Percentiles rank a stretch among this genome's conserved stretches.
Conservation (phyloP, 2,329 filamentous ascomycete genomes). For the Venturia aucupariae region DNA sequence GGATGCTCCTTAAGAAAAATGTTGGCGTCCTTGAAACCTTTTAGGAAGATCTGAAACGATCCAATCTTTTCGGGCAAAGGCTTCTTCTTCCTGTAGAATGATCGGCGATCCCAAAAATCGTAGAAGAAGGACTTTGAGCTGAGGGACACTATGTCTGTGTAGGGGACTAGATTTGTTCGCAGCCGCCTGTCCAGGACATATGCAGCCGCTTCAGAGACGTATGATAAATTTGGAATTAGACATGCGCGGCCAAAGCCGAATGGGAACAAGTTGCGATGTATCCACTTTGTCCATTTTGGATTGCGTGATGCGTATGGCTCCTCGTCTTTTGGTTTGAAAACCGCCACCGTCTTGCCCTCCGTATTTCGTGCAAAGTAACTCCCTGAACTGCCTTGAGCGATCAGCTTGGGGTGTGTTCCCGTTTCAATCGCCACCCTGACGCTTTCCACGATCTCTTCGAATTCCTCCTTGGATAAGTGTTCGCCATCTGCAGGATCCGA, state of each 20-base stretch:
- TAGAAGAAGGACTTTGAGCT: slow-evolving; percentile 98
- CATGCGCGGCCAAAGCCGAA: slow-evolving; percentile 95
- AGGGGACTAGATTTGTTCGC: slow-evolving; percentile 85
- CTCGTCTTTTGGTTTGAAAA: slow-evolving; percentile 98
- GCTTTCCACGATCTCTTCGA: slow-evolving; percentile 81
- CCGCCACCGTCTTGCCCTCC: slow-evolving; percentile 88
- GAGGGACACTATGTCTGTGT: slow-evolving; percentile 88
- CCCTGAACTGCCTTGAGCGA: slow-evolving; percentile 91
- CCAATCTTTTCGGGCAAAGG: slow-evolving; percentile 81
- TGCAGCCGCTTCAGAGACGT: slow-evolving; percentile 93
- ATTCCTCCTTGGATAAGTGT: slow-evolving; percentile 67
- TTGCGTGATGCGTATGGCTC: slow-evolving; percentile 96
- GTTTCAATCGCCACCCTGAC: slow-evolving; percentile 84
- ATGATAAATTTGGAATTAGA: slow-evolving; percentile 93
- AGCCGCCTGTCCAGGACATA: slow-evolving; percentile 90
- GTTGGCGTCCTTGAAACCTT: slow-evolving; percentile 95
- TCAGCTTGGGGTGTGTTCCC: slow-evolving; percentile 88
- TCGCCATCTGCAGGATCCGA: slow-evolving; percentile 46
- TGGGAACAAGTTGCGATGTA: slow-evolving; percentile 93
- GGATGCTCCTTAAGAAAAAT: slow-evolving; percentile 90
- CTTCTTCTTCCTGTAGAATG: slow-evolving; percentile 79
- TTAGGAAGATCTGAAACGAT: slow-evolving; percentile 95
- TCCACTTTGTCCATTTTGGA: slow-evolving; percentile 99
- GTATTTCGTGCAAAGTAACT: slow-evolving; percentile 94
- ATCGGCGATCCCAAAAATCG: slow-evolving; percentile 90